These are phyloP conservation scores for Pyricularia grisea DNA, from an alignment of 2,329 filamentous ascomycete genomes.

Conservation along the genomic window DNA sequence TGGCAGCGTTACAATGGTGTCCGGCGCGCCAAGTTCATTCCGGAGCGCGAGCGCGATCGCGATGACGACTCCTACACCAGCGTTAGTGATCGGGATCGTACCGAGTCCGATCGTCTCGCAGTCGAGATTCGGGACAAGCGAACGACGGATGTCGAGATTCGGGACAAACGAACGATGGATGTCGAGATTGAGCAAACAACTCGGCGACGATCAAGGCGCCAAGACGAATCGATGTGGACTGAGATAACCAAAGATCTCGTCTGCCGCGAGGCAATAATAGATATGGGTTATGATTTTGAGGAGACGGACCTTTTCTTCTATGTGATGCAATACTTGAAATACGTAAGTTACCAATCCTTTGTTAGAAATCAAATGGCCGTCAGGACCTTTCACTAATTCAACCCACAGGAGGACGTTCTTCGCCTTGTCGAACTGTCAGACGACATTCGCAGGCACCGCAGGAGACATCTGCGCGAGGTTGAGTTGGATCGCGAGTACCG, in stretches of 20 bases:
- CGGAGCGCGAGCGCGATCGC: constrained; percentile 17
- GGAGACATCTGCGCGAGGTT: constrained; percentile 41
- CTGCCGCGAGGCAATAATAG: constrained; percentile 74
- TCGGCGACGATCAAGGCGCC: constrained; percentile 29
- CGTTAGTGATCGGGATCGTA: constrained; percentile 17
- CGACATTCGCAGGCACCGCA: constrained; percentile 60
- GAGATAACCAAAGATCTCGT: constrained; percentile 94
- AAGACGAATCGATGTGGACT: constrained; percentile 75
- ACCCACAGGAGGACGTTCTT: constrained; percentile 69
- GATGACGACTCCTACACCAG: constrained; percentile 29
- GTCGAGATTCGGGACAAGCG: constrained; percentile 32
- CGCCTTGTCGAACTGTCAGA: constrained; percentile 76
- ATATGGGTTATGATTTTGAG: constrained; percentile 78
- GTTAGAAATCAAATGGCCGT: neutral
- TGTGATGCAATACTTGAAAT: constrained; percentile 80
- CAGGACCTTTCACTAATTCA: neutral
- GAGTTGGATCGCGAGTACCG: constrained; percentile 48
- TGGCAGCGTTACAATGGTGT: constrained; percentile 76
- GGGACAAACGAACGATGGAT: constrained; percentile 26
- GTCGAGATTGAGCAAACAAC: constrained; percentile 46
- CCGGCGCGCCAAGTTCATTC: constrained; percentile 62
- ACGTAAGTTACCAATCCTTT: constrained; percentile 50
- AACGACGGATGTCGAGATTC: constrained; percentile 36
- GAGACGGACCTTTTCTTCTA: constrained; percentile 88
- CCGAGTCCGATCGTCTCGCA: constrained; percentile 27